Conservation (phyloP, 1,284 basidiomycete genomes). For the Xerocomus nothofagi region DNA sequence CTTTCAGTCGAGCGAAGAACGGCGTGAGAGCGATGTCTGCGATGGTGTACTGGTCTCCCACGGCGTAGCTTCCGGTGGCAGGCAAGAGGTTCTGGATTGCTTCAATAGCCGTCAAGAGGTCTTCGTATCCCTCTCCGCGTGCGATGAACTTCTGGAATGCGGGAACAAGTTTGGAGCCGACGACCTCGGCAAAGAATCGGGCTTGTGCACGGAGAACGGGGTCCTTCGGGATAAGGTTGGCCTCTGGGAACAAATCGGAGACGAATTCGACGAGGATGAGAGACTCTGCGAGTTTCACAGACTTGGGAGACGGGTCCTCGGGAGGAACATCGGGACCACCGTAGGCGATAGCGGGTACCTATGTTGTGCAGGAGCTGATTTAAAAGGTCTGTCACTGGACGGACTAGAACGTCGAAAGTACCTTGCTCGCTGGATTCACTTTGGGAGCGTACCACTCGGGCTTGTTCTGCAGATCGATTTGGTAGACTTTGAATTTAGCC, state of each 20-base stretch:
- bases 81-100: conserved; percentile 46
- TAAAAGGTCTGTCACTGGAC: background rate
- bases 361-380: background rate
- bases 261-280: conserved; percentile 48
- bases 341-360: conserved; percentile 49
- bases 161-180: conserved; percentile 43
- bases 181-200: conserved; percentile 44
- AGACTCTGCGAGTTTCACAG: conserved; percentile 46
- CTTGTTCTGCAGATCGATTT: conserved; percentile 62
- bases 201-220: conserved; percentile 43
- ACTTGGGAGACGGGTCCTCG: conserved; percentile 44
- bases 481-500: conserved; percentile 46
- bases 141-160: conserved; percentile 37
- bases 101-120: conserved; percentile 42
- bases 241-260: conserved; percentile 43
- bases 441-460: conserved; percentile 62
- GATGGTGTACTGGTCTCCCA: conserved; percentile 44
- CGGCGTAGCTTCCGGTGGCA: conserved; percentile 38
- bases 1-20: conserved; percentile 34
- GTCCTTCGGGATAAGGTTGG: conserved; percentile 42
- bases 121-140: conserved; percentile 44
- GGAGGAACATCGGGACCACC: conserved; percentile 42
- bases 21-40: conserved; percentile 37
- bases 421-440: conserved; percentile 65
- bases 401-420: conserved; percentile 18